These are phyloP conservation scores for Penicillium bialowiezense DNA, from an alignment of 495 filamentous ascomycete species.

Conservation along the genomic window DNA sequence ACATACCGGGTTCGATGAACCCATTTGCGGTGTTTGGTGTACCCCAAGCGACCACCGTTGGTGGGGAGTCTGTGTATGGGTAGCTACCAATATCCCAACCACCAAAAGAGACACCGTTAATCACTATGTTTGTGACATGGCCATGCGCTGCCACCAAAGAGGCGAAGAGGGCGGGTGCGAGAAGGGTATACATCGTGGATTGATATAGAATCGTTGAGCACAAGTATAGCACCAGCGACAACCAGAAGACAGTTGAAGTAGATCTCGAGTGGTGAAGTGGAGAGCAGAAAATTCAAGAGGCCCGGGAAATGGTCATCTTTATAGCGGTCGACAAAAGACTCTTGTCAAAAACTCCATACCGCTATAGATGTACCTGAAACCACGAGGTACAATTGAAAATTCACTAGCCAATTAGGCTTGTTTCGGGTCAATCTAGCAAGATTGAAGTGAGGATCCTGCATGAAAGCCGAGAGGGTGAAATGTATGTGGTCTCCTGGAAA, in stretches of 20 bases:
- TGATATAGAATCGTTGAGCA: too few relatives aligned
- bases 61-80: constrained; percentile 38
- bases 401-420: not conserved
- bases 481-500: not conserved
- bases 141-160: constrained; percentile 24
- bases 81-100: constrained; percentile 45
- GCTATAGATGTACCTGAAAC: not conserved
- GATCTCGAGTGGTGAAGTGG: not conserved
- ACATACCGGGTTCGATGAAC: constrained; percentile 46
- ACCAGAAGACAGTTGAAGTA: too few relatives aligned
- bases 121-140: constrained; percentile 28
- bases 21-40: constrained; percentile 56
- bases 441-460: not conserved
- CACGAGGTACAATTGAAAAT: not conserved
- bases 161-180: constrained; percentile 5
- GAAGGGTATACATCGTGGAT: not conserved
- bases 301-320: not conserved
- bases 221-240: not conserved
- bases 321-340: not conserved
- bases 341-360: not conserved
- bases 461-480: not conserved
- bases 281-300: not conserved
- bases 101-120: constrained; percentile 29
- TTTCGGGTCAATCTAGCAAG: not conserved
- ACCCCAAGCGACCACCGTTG: constrained; percentile 53